Conservation (phyloP, 2,329 filamentous ascomycete species). For the Epichloe gansuensis region DNA sequence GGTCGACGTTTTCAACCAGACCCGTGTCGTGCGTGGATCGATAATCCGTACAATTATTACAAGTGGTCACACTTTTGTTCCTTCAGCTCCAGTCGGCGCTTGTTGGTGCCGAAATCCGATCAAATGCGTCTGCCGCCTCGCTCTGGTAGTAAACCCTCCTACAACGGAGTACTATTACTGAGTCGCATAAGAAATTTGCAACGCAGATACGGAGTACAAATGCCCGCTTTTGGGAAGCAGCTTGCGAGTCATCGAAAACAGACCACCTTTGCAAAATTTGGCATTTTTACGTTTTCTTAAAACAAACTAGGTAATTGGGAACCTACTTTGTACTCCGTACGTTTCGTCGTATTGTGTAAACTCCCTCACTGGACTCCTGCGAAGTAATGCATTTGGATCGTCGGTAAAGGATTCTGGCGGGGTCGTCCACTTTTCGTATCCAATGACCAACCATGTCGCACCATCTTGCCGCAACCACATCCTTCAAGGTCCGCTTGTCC, state of each 20-base stretch:
- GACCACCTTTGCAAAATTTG: background rate
- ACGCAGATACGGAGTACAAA: background rate
- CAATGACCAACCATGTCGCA: slow-evolving; percentile 4
- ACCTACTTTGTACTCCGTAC: no score
- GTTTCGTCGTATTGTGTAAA: background rate
- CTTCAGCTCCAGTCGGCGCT: no score
- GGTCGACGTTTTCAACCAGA: no score
- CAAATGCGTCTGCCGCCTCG: no score
- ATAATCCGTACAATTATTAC: no score
- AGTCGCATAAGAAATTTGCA: no score
- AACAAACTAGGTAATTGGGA: background rate
- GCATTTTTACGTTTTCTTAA: background rate
- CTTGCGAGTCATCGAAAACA: background rate
- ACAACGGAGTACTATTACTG: no score
- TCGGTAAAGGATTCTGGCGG: background rate
- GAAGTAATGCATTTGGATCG: background rate
- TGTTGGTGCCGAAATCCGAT: no score
- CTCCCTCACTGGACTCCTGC: no score
- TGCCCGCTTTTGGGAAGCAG: background rate
- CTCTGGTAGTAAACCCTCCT: no score
- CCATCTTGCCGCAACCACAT: background rate
- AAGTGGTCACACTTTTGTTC: no score
- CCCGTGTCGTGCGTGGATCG: no score
- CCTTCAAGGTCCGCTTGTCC: slow-evolving; percentile 5
- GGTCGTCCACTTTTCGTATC: slow-evolving; percentile 3